Conservation (phyloP, 805 yeast species). For the Cyberlindnera petersonii region DNA sequence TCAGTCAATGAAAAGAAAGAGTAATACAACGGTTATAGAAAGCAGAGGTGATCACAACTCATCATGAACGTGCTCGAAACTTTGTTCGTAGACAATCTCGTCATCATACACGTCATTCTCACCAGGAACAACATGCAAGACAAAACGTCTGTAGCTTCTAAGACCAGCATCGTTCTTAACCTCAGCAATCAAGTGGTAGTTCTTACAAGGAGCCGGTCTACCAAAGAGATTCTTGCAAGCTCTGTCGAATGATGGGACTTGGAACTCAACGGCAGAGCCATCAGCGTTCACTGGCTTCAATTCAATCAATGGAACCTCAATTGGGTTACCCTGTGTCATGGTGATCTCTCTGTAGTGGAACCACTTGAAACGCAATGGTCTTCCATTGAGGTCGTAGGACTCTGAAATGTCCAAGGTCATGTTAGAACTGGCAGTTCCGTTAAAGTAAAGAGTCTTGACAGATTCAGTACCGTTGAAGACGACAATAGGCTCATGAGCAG, state of each 20-base stretch:
- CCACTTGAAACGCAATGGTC: constrained; percentile 21
- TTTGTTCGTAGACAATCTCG: too few relatives aligned
- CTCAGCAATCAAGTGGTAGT: constrained; percentile 26
- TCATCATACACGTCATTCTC: too few relatives aligned
- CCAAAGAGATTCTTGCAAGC: constrained; percentile 10
- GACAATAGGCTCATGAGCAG: constrained; percentile 26
- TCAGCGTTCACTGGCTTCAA: constrained; percentile 11
- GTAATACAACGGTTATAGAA: too few relatives aligned
- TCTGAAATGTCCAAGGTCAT: constrained; percentile 4
- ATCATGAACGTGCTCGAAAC: too few relatives aligned
- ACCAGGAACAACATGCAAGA: too few relatives aligned
- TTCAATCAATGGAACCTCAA: constrained; percentile 22
- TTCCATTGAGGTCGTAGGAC: constrained; percentile 10
- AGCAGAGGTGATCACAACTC: too few relatives aligned
- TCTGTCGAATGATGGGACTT: constrained; percentile 13
- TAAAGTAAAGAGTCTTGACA: constrained; percentile 20
- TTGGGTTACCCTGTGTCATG: constrained; percentile 21
- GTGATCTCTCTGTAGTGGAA: constrained; percentile 27
- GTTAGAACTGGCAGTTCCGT: constrained; percentile 10
- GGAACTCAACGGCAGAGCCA: constrained; percentile 17
- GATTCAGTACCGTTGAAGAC: constrained; percentile 24
- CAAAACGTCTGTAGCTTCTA: too few relatives aligned
- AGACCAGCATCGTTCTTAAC: constrained; percentile 9
- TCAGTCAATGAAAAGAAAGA: too few relatives aligned
- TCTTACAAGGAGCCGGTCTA: constrained; percentile 14